Conservation (phyloP, 139 green algal genomes). For the Spirogloea muscicola region DNA sequence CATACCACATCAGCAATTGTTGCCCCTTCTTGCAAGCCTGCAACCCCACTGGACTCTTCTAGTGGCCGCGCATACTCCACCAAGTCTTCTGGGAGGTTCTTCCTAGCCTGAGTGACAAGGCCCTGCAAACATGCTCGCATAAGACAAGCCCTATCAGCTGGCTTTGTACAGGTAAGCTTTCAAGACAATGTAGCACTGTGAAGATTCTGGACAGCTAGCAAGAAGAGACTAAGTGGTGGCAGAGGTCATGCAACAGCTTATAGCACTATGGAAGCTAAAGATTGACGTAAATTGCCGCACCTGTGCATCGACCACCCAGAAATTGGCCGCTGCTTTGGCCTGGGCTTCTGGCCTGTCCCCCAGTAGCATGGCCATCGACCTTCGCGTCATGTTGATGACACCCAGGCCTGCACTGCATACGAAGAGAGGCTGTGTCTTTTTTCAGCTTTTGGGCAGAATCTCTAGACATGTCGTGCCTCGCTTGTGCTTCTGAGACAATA, state of each 20-base stretch:
- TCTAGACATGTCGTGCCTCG: no score
- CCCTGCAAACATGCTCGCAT: slow-evolving; percentile 15
- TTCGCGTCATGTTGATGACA: slow-evolving; percentile 18
- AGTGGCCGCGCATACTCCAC: slow-evolving; percentile 7
- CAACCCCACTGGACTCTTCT: slow-evolving; percentile 2
- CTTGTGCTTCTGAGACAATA: no score
- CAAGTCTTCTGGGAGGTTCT: background rate
- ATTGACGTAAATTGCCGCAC: no score
- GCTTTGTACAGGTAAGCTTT: no score
- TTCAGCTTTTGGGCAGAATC: no score
- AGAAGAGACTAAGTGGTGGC: no score
- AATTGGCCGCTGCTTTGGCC: slow-evolving; percentile 19
- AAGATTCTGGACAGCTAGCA: no score
- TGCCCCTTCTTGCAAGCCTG: slow-evolving; percentile 29
- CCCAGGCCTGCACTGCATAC: slow-evolving; percentile 28
- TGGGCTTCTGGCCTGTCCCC: slow-evolving; percentile 9
- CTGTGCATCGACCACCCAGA: slow-evolving; percentile 43
- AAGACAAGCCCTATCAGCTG: no score
- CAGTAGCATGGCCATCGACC: slow-evolving; percentile 22
- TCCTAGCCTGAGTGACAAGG: slow-evolving; percentile 19
- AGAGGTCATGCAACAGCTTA: no score
- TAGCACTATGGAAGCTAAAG: no score
- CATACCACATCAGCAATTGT: slow-evolving; percentile 30
- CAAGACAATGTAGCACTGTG: no score
- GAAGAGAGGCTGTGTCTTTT: no score